A percentile compares a stretch with the other conserved stretches of the same genome.
phyloP scores from a whole-genome alignment of 179 eudicot species.

The Silene noctiflora region DNA sequence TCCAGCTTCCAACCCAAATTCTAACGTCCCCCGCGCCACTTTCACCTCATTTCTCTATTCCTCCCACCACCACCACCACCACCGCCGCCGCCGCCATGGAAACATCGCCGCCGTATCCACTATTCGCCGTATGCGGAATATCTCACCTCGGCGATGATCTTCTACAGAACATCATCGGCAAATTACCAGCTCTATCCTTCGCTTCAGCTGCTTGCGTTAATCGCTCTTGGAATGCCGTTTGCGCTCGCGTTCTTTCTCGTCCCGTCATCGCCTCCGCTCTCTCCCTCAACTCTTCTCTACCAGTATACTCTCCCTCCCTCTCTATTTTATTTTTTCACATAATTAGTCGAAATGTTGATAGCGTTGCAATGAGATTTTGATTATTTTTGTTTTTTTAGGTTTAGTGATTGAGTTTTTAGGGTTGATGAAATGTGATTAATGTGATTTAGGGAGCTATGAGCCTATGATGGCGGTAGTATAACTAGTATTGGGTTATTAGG shows the following conservation, averaged over 20 bases:
- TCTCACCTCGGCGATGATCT: conserved; percentile 53
- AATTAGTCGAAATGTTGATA: neutral
- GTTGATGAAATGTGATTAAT: neutral
- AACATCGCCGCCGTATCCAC: conserved; percentile 6
- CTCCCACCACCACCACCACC: neutral
- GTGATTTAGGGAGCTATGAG: no score
- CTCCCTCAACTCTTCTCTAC: conserved; percentile 48
- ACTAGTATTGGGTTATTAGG: no score
- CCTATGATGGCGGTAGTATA: no score
- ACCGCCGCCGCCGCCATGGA: conserved; percentile 17
- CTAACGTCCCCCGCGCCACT: no score
- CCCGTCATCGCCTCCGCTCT: conserved; percentile 69
- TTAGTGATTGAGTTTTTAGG: neutral
- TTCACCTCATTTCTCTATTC: neutral
- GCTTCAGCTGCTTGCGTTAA: conserved; percentile 84
- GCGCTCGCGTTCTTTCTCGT: conserved; percentile 49
- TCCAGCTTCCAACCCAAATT: no score
- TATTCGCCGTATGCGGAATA: conserved; percentile 11
- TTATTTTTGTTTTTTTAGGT: neutral
- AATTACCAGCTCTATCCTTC: conserved; percentile 66
- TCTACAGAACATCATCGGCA: conserved; percentile 47
- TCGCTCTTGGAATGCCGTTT: conserved; percentile 59
- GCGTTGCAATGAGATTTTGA: neutral
- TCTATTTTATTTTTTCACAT: neutral
- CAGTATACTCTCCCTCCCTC: conserved; percentile 29